Evolutionary conservation across 1,284 basidiomycete genomes (phyloP).

Genomic region (Rhodotorula mucilaginosa): DNA sequence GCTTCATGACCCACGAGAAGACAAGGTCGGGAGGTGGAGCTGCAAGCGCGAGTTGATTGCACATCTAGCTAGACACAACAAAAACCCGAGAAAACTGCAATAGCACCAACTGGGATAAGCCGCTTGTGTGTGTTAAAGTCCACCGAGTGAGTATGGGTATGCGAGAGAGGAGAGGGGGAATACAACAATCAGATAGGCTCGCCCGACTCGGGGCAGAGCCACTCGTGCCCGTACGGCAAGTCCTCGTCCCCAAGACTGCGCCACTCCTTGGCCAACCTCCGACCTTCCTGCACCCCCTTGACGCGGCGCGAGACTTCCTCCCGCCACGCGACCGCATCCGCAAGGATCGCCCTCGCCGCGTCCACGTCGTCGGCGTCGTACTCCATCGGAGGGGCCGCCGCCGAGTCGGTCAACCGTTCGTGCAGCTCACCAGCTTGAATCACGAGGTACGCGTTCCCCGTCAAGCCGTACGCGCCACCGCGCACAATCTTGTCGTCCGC

Average conservation of each 20-base stretch:
- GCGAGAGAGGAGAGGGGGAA: background rate
- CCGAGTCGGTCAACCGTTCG: background rate
- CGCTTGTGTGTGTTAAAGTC: no score
- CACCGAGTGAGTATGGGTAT: no score
- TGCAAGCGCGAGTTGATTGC: no score
- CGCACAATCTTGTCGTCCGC: conserved; percentile 11
- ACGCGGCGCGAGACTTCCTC: background rate
- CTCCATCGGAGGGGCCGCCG: no score
- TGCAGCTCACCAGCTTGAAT: background rate
- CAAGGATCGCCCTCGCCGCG: background rate
- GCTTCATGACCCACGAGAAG: no score
- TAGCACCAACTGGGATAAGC: no score
- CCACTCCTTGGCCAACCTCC: conserved; percentile 7
- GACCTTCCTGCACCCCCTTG: background rate
- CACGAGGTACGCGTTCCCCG: conserved; percentile 29
- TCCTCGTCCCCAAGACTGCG: background rate
- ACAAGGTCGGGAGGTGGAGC: no score
- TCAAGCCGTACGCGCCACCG: conserved; percentile 25
- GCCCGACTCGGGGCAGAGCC: conserved; percentile 6
- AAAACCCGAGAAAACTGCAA: no score
- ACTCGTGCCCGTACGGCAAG: conserved; percentile 5
- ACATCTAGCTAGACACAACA: no score
- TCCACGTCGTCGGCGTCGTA: background rate
- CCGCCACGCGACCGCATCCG: background rate
- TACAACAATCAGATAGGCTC: conserved; percentile 9